Base-by-base conservation (phyloP, 768 basidiomycete species). In the Panaeolus papilionaceus region DNA sequence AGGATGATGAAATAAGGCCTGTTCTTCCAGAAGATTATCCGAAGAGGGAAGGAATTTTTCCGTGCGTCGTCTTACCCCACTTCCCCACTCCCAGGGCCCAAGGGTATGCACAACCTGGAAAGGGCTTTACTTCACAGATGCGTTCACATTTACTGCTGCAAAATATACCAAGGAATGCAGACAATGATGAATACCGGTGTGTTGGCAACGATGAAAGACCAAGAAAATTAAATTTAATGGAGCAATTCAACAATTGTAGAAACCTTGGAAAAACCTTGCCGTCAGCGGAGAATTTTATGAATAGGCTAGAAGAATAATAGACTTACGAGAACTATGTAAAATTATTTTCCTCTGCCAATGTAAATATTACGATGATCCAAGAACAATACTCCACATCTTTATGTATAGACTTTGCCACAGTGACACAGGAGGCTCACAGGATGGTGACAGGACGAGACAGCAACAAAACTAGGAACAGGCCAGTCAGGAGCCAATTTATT, bases 21-120 rank as follows among this genome's bases (percentile, higher is more conserved):
- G 54, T 58, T 37, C 33, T 58, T 58, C 54, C 54, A 58, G 28
- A 9, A 28, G 14, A 58, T 58, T 58, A 58, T 37, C 54, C 54
- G 54, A 58, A 58, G 54, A 33, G 5, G 54, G 54, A 14, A 37
- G 33, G 6, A 5, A 58, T 58, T 26, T 37, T 16, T 58, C 54
- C 54, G 54, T 20, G 18, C 10, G 9, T 20, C 9, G 47, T 9
- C 11, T 33, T 58, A 58, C 28, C 54, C 54, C 54, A 58, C 28
- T 9, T 12, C 54, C 33, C 54, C 54, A 33, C 9, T 10, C 14
- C 39, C 8, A 8, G 38, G 38, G 9, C 44, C 23, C 33, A 33
- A 45, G 12, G 12, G n/a, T 45, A 9, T 20, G 26, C 16, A 9
- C 20, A 49, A 6, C 20, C 47, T 9, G 8, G n/a, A 23, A 49